Conservation (phyloP, 129 eudicot species). For the Chrysanthemum makinoi region DNA sequence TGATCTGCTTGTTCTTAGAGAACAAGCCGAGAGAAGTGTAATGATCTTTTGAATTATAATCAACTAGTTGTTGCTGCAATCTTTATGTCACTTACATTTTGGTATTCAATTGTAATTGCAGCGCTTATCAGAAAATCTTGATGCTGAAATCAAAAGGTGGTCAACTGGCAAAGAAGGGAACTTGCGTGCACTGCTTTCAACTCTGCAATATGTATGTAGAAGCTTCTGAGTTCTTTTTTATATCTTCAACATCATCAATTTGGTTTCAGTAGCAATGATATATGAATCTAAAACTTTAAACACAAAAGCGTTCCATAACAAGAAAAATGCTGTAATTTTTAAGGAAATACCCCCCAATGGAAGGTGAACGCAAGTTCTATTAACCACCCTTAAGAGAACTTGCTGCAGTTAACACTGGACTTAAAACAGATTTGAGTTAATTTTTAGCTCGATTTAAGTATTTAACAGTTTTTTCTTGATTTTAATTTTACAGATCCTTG, state of each 20-base stretch:
- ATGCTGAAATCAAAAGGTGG: conserved; percentile 97
- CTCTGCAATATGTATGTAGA: conserved; percentile 84
- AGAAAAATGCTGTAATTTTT: no score
- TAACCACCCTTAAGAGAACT: no score
- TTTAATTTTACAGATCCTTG: conserved; percentile 68
- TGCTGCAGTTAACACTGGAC: no score
- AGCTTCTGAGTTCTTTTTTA: not conserved
- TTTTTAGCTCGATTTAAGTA: not conserved
- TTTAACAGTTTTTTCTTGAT: not conserved
- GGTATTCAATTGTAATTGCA: conserved; percentile 43
- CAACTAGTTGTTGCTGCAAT: conserved; percentile 17
- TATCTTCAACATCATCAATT: no score
- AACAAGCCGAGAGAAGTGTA: conserved; percentile 96
- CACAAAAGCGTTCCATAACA: no score
- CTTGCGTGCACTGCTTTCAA: conserved; percentile 96
- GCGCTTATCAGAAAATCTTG: conserved; percentile 78
- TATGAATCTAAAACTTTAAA: no score
- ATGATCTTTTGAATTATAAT: conserved; percentile 15
- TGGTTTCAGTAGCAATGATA: no score
- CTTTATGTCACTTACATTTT: conserved; percentile 18
- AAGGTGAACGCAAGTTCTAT: no score
- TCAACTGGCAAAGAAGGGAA: conserved; percentile 92
- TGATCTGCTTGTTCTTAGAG: conserved; percentile 76
- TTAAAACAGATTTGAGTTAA: no score
- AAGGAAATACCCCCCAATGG: no score